A percentile compares a stretch with the other conserved stretches of the same genome.
These are phyloP conservation scores for Nannizziopsis arthrosporioides DNA, from an alignment of 2,329 filamentous ascomycete species.

Conservation along the genomic window DNA sequence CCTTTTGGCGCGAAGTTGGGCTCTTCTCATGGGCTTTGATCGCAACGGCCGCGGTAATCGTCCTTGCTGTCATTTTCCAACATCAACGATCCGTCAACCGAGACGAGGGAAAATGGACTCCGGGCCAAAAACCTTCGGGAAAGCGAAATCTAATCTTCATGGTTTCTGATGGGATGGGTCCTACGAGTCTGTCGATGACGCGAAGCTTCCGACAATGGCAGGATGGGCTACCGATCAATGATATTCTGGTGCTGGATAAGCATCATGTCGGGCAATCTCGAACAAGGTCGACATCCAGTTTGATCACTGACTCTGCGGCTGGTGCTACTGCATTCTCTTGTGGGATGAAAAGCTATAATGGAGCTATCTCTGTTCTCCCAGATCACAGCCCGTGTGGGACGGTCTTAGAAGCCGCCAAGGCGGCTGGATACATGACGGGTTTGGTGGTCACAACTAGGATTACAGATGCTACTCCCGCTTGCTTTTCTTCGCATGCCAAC, in stretches of 20 bases:
- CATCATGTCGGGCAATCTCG: slow-evolving; percentile 85
- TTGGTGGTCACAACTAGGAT: slow-evolving; percentile 90
- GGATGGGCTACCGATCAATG: slow-evolving; percentile 58
- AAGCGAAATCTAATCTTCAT: slow-evolving; percentile 97
- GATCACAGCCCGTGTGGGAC: slow-evolving; percentile 82
- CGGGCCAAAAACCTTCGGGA: slow-evolving; percentile 38
- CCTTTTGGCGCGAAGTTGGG: slow-evolving; percentile 59
- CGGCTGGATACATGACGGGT: slow-evolving; percentile 81
- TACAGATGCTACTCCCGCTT: slow-evolving; percentile 91
- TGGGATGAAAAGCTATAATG: slow-evolving; percentile 88
- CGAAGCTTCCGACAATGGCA: slow-evolving; percentile 73
- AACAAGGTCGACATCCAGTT: slow-evolving; percentile 68
- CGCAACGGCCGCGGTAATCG: slow-evolving; percentile 65
- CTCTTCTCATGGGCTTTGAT: slow-evolving; percentile 73
- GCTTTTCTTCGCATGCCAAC: slow-evolving; percentile 82
- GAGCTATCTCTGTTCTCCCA: slow-evolving; percentile 80
- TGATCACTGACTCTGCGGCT: slow-evolving; percentile 93
- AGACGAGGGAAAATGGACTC: slow-evolving; percentile 26
- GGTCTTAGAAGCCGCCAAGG: slow-evolving; percentile 84
- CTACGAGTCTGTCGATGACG: slow-evolving; percentile 76
- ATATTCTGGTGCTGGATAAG: slow-evolving; percentile 69
- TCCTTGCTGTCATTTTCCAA: slow-evolving; percentile 73
- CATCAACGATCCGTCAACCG: slow-evolving; percentile 30
- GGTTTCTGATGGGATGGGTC: slow-evolving; percentile 98
- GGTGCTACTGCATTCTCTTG: slow-evolving; percentile 95